These are phyloP conservation scores for Fonsecaea pugnacius DNA, from an alignment of 2,329 filamentous ascomycete genomes.

Conservation along the genomic window DNA sequence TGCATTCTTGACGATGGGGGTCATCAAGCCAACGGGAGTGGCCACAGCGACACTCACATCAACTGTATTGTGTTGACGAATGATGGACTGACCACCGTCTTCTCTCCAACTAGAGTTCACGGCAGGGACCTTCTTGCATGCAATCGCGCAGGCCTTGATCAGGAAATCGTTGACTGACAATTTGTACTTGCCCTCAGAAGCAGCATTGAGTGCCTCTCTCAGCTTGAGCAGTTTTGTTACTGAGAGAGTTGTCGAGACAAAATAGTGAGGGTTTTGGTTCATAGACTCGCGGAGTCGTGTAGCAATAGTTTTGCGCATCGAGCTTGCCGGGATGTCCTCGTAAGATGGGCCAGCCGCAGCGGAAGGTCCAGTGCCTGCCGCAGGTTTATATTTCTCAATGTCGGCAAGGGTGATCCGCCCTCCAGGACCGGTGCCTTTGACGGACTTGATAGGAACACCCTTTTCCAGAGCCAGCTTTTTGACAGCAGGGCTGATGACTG, in stretches of 20 bases:
- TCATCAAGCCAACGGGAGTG: slow-evolving; percentile 92
- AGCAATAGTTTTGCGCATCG: slow-evolving; percentile 99
- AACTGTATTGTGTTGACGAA: slow-evolving; percentile 90
- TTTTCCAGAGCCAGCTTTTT: slow-evolving; percentile 84
- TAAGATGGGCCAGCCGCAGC: slow-evolving; percentile 67
- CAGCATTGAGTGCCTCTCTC: slow-evolving; percentile 86
- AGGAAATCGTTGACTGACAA: slow-evolving; percentile 99
- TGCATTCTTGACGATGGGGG: slow-evolving; percentile 90
- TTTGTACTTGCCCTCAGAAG: slow-evolving; percentile 92
- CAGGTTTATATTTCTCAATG: slow-evolving; percentile 80
- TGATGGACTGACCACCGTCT: slow-evolving; percentile 74
- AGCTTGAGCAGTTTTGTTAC: slow-evolving; percentile 95
- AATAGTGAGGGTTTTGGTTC: slow-evolving; percentile 97
- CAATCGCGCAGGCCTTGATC: slow-evolving; percentile 90
- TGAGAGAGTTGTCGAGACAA: slow-evolving; percentile 86
- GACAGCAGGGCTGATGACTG: slow-evolving; percentile 72
- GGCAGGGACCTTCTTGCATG: slow-evolving; percentile 88
- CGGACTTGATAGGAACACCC: slow-evolving; percentile 72
- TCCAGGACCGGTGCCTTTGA: slow-evolving; percentile 86
- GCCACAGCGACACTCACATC: slow-evolving; percentile 96
- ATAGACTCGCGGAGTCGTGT: slow-evolving; percentile 85
- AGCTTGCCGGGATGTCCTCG: slow-evolving; percentile 80
- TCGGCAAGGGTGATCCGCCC: slow-evolving; percentile 91
- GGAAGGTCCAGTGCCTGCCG: slow-evolving; percentile 51
- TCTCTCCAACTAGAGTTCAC: slow-evolving; percentile 94